Percentiles rank a stretch among this genome's conserved stretches.
Evolutionary conservation across 164 flowering plant genomes (phyloP).

Genomic region (Liriodendron chinense): DNA sequence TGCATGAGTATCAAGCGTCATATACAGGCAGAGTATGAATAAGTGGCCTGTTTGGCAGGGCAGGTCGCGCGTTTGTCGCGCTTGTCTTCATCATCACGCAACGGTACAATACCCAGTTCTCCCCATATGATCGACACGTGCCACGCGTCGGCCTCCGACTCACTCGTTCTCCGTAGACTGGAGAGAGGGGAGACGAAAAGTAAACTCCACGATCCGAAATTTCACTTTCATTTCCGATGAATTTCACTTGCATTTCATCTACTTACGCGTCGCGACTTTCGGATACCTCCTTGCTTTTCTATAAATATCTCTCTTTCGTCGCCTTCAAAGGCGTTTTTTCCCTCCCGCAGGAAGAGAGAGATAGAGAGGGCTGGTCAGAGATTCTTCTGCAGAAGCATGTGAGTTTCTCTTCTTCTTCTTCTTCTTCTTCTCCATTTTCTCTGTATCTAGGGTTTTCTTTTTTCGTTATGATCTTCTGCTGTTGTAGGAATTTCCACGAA

Average conservation of each 20-base stretch:
- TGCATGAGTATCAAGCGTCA: too few relatives aligned
- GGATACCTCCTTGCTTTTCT: conserved; percentile 11
- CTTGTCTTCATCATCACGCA: neutral
- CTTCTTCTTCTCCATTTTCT: neutral
- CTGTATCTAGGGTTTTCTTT: neutral
- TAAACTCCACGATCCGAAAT: conserved; percentile 2
- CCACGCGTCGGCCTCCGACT: neutral
- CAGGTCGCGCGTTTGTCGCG: neutral
- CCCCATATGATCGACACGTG: neutral
- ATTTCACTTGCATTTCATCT: conserved; percentile 35
- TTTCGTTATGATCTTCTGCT: neutral
- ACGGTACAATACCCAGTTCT: neutral
- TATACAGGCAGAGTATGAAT: too few relatives aligned
- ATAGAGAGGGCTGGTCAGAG: neutral
- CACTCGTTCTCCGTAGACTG: neutral
- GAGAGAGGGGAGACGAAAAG: neutral
- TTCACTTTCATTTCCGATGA: conserved; percentile 22
- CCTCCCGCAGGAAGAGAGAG: conserved; percentile 5
- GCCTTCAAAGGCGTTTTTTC: conserved; percentile 2
- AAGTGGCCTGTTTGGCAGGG: neutral
- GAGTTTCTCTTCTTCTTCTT: conserved; percentile 4
- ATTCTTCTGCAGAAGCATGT: conserved; percentile 4
- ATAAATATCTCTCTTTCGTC: conserved; percentile 26
- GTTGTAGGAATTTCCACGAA: neutral
- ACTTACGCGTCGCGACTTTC: neutral